A percentile compares a stretch with the other conserved stretches of the same genome.
phyloP scores from a whole-genome alignment of 2,329 filamentous ascomycete species.

The Aspergillus persii region DNA sequence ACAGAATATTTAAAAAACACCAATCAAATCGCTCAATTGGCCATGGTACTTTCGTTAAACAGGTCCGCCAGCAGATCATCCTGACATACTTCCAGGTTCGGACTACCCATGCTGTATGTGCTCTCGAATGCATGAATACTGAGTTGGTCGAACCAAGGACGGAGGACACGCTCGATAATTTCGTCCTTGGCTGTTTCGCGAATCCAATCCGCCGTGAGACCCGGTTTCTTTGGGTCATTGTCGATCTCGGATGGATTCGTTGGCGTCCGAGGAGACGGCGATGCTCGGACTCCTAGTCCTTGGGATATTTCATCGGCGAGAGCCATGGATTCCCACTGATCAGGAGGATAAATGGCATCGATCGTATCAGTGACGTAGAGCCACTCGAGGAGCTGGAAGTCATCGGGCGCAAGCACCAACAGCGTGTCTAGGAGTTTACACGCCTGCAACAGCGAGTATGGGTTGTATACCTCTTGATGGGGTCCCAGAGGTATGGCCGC shows the following conservation, averaged over 20 bases:
- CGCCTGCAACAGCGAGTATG: conserved; percentile 76
- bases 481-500: conserved; percentile 69
- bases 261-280: conserved; percentile 23
- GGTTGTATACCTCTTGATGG: conserved; percentile 73
- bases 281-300: conserved; percentile 58
- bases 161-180: conserved; percentile 72
- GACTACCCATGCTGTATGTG: conserved; percentile 76
- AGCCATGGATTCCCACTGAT: conserved; percentile 66
- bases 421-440: conserved; percentile 91
- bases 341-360: conserved; percentile 84
- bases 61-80: conserved; percentile 67
- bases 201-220: conserved; percentile 47
- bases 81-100: conserved; percentile 65
- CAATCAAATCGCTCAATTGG: conserved; percentile 25
- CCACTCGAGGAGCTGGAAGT: conserved; percentile 98
- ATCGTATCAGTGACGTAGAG: conserved; percentile 96
- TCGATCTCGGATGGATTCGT: conserved; percentile 30
- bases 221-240: conserved; percentile 37
- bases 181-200: conserved; percentile 56
- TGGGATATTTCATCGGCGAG: conserved; percentile 84
- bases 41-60: conserved; percentile 70
- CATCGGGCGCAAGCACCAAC: conserved; percentile 83
- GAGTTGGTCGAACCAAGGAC: conserved; percentile 86
- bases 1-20: not conserved
- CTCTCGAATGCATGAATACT: conserved; percentile 94